Evolutionary conservation across 2,329 filamentous ascomycete species (phyloP).

Genomic region (Fusarium sambucinum): DNA sequence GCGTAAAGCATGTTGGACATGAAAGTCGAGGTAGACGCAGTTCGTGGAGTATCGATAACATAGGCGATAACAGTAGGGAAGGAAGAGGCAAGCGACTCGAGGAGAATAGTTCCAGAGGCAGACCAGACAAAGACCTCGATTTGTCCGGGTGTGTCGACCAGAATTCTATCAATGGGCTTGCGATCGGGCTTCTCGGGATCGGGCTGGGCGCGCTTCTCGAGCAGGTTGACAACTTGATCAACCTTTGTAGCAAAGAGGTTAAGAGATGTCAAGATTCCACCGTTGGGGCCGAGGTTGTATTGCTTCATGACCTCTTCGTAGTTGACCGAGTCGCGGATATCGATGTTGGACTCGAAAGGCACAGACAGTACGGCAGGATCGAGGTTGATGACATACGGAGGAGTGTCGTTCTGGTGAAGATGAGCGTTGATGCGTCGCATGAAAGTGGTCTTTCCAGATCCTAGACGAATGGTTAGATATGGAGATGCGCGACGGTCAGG

Average conservation of each 20-base stretch:
- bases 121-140: slow-evolving; percentile 99
- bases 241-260: slow-evolving; percentile 99
- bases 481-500: slow-evolving; percentile 7
- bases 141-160: slow-evolving; percentile 96
- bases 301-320: slow-evolving; percentile 99
- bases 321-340: slow-evolving; percentile 98
- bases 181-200: slow-evolving; percentile 69
- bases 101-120: slow-evolving; percentile 90
- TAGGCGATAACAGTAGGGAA: slow-evolving; percentile 98
- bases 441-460: slow-evolving; percentile 99
- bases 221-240: slow-evolving; percentile 88
- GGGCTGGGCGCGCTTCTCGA: slow-evolving; percentile 87
- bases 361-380: slow-evolving; percentile 94
- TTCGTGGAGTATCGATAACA: slow-evolving; percentile 95
- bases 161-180: slow-evolving; percentile 81
- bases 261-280: slow-evolving; percentile 92
- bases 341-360: slow-evolving; percentile 97
- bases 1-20: slow-evolving; percentile 99
- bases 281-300: slow-evolving; percentile 97
- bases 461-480: slow-evolving; percentile 54
- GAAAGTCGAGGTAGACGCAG: slow-evolving; percentile 93
- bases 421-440: slow-evolving; percentile 98
- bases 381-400: slow-evolving; percentile 96
- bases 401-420: slow-evolving; percentile 81
- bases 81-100: slow-evolving; percentile 90